Conservation (phyloP, 176 grass and related monocot species). For the Avena eriantha region DNA sequence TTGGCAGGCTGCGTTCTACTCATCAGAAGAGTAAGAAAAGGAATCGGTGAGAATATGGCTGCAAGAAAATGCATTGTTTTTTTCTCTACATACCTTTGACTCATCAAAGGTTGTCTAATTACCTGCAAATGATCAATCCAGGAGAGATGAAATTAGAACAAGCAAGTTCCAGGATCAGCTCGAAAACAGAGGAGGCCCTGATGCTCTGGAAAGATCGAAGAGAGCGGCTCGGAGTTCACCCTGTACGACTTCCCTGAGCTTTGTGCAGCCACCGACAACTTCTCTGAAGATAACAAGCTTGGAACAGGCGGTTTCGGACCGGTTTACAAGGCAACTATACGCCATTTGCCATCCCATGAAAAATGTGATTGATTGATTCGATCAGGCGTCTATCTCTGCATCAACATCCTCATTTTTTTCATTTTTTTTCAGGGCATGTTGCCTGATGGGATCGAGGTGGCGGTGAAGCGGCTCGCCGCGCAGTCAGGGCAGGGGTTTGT, state of each 20-base stretch:
- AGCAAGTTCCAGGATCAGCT: slow-evolving; percentile 32
- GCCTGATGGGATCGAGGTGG: background rate
- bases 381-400: background rate
- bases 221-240: slow-evolving; percentile 42
- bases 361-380: background rate
- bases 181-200: slow-evolving; percentile 46
- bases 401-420: background rate
- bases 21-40: background rate
- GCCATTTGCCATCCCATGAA: background rate
- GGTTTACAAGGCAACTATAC: slow-evolving; percentile 49
- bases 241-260: slow-evolving; percentile 47
- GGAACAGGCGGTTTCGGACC: slow-evolving; percentile 57
- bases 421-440: slow-evolving; percentile 41
- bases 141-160: background rate
- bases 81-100: background rate
- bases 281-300: slow-evolving; percentile 51
- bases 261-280: slow-evolving; percentile 35
- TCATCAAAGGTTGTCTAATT: background rate
- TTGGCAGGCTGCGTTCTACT: slow-evolving; percentile 13
- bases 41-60: background rate
- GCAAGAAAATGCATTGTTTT: background rate
- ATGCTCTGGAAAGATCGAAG: slow-evolving; percentile 42
- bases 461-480: background rate
- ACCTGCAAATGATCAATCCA: background rate
- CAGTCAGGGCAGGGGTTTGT: background rate